Evolutionary conservation across 148 eudicot genomes (phyloP).

Genomic region (Chenopodium album): DNA sequence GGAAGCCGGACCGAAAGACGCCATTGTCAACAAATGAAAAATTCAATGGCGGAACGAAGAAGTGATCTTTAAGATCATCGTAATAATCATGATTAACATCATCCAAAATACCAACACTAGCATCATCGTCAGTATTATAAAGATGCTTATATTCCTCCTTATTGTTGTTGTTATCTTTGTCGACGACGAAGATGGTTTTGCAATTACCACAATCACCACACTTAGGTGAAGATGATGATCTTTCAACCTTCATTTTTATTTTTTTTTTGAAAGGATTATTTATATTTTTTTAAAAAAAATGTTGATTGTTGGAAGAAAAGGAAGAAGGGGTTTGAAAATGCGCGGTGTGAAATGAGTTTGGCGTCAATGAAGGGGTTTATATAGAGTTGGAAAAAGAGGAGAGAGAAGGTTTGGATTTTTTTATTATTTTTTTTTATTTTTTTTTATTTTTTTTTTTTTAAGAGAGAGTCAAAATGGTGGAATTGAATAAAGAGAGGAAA

Average conservation of each 20-base stretch:
- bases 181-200: slow-evolving; percentile 28
- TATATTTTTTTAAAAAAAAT: not conserved
- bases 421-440: too few relatives aligned
- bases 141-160: too few relatives aligned
- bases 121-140: not conserved
- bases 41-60: slow-evolving; percentile 70
- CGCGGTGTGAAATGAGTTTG: slow-evolving; percentile 22
- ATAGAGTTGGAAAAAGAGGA: slow-evolving; percentile 15
- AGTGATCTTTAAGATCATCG: slow-evolving; percentile 29
- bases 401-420: not conserved
- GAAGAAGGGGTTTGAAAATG: not conserved
- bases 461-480: too few relatives aligned
- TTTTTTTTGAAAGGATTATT: slow-evolving; percentile 5
- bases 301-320: slow-evolving; percentile 2
- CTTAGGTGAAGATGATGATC: not conserved
- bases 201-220: slow-evolving; percentile 29
- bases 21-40: slow-evolving; percentile 83
- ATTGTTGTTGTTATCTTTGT: not conserved
- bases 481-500: slow-evolving; percentile 15
- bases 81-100: not conserved
- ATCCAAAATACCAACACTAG: not conserved
- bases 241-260: slow-evolving; percentile 21
- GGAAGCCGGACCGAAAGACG: slow-evolving; percentile 86
- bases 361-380: slow-evolving; percentile 18
- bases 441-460: not conserved